A percentile compares a stretch with the other conserved stretches of the same genome.
These are phyloP conservation scores for Gnomoniopsis smithogilvyi DNA, from an alignment of 2,329 filamentous ascomycete genomes.

Conservation along the genomic window DNA sequence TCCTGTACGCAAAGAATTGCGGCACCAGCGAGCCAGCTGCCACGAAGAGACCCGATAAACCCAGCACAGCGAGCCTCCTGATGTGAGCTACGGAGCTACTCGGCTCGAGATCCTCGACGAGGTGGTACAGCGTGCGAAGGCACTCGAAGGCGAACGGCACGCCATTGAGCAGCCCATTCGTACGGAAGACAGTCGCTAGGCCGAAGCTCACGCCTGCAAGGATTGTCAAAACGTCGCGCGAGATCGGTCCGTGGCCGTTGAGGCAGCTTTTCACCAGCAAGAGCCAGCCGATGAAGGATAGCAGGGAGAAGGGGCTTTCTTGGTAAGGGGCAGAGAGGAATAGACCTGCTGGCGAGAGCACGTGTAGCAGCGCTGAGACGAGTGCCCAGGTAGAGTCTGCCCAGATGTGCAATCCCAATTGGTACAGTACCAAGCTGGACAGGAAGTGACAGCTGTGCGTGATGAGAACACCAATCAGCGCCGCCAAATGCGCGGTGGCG, in stretches of 20 bases:
- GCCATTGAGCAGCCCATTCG: constrained; percentile 84
- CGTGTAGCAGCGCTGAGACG: constrained; percentile 68
- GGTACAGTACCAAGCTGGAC: constrained; percentile 70
- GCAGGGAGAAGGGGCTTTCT: constrained; percentile 74
- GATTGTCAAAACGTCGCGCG: constrained; percentile 51
- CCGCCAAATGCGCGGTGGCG: constrained; percentile 27
- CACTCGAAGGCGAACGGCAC: constrained; percentile 68
- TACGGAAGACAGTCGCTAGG: constrained; percentile 69
- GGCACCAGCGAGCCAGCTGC: constrained; percentile 67
- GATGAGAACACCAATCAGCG: constrained; percentile 60
- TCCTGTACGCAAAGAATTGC: constrained; percentile 70
- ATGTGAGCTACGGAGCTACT: constrained; percentile 35
- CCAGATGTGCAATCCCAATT: constrained; percentile 58
- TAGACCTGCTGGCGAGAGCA: constrained; percentile 81
- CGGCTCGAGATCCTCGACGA: constrained; percentile 37
- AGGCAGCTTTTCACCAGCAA: constrained; percentile 58
- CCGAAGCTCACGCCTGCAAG: constrained; percentile 68
- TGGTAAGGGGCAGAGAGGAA: constrained; percentile 86
- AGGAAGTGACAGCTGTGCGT: constrained; percentile 74
- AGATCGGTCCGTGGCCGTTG: constrained; percentile 23
- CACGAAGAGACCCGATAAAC: constrained; percentile 65
- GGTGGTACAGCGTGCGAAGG: constrained; percentile 27
- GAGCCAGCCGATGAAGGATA: constrained; percentile 72
- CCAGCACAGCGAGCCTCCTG: constrained; percentile 53
- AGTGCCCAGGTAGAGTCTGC: constrained; percentile 56